These are phyloP conservation scores for Plantago major DNA, from an alignment of 257 asterid genomes.

Conservation along the genomic window DNA sequence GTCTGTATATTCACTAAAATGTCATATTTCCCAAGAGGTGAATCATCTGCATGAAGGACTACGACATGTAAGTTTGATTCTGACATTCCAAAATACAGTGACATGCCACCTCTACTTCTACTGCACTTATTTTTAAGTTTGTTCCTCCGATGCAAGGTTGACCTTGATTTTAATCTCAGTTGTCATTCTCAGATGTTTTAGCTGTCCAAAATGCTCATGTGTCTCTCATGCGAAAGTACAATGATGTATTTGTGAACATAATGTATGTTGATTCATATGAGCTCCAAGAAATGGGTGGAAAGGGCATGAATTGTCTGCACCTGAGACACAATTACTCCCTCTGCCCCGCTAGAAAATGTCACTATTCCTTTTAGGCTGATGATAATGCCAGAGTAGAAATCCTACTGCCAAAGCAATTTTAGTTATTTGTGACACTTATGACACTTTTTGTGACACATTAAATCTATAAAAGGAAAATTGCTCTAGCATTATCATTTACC, in stretches of 20 bases:
- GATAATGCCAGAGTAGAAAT: too few species aligned
- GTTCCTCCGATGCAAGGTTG: slow-evolving; percentile 10
- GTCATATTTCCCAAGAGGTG: slow-evolving; percentile 99
- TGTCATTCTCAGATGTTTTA: slow-evolving; percentile 10
- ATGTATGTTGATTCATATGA: neutral
- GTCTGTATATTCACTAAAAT: slow-evolving; percentile 87
- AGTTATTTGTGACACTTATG: too few species aligned
- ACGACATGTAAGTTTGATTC: slow-evolving; percentile 61
- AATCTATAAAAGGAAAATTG: too few species aligned
- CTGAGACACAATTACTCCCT: too few species aligned
- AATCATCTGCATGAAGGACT: slow-evolving; percentile 98
- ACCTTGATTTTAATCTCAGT: slow-evolving; percentile 7
- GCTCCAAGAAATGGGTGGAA: neutral
- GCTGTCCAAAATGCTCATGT: neutral
- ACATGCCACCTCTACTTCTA: slow-evolving; percentile 9
- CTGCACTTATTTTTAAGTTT: slow-evolving; percentile 11
- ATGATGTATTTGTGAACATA: neutral
- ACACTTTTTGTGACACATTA: too few species aligned
- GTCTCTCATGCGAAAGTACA: too few species aligned
- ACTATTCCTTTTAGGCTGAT: too few species aligned
- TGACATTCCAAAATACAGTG: slow-evolving; percentile 7
- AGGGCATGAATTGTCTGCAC: too few species aligned
- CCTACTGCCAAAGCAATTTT: too few species aligned
- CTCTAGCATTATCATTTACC: too few species aligned
- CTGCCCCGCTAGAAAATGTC: too few species aligned